Conservation (phyloP, 306 rosid genomes). For the Castanospermum australe region DNA sequence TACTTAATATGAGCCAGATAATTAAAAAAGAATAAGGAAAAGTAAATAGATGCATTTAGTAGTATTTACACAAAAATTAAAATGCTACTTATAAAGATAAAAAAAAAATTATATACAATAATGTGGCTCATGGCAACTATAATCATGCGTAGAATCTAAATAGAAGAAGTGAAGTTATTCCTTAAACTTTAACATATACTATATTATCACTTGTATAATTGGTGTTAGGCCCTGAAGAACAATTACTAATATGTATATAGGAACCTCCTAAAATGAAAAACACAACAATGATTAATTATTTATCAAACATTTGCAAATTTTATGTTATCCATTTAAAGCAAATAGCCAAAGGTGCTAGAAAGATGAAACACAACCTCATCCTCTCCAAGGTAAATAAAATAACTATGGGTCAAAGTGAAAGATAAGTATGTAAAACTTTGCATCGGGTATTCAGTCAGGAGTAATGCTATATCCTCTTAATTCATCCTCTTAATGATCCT, state of each 20-base stretch:
- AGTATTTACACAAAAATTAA: not conserved
- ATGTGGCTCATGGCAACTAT: not conserved
- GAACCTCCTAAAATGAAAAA: constrained; percentile 47
- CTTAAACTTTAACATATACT: constrained; percentile 49
- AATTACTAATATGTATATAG: constrained; percentile 49
- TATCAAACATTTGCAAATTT: not conserved
- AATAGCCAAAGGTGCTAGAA: not conserved
- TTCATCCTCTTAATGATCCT: no score
- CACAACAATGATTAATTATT: not conserved
- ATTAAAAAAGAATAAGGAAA: constrained; percentile 1
- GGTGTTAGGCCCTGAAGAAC: constrained; percentile 40
- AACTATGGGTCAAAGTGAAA: not conserved
- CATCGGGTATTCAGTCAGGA: not conserved
- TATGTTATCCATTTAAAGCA: not conserved
- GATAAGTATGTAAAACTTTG: not conserved
- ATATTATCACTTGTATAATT: constrained; percentile 45
- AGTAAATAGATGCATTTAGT: not conserved
- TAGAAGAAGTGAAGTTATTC: not conserved
- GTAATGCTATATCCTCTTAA: no score
- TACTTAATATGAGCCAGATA: no score
- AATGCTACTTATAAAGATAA: not conserved
- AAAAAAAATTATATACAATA: no score
- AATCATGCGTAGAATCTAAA: not conserved
- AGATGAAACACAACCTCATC: not conserved
- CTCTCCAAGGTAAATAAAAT: not conserved